Conservation (phyloP, 2,329 filamentous ascomycete species). For the Aspergillus candidus region DNA sequence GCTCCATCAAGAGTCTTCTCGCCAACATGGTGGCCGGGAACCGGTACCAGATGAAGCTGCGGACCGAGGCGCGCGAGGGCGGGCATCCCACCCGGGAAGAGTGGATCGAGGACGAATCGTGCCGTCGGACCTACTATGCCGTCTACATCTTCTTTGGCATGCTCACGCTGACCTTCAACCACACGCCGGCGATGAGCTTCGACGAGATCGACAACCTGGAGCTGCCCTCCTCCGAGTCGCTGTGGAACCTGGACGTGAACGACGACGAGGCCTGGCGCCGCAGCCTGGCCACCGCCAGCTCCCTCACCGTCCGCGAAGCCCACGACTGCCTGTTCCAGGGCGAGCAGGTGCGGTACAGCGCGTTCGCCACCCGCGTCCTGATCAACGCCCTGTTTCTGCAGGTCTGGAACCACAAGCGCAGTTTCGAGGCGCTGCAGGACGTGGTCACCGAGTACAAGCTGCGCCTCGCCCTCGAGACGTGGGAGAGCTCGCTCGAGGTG, state of each 20-base stretch:
- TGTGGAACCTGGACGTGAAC: slow-evolving; percentile 80
- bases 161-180: slow-evolving; percentile 91
- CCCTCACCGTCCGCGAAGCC: slow-evolving; percentile 84
- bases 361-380: slow-evolving; percentile 95
- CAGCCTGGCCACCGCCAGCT: slow-evolving; percentile 62
- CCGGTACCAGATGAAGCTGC: slow-evolving; percentile 89
- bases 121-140: slow-evolving; percentile 92
- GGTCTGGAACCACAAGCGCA: slow-evolving; percentile 98
- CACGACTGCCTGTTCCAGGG: slow-evolving; percentile 95
- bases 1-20: slow-evolving; percentile 95
- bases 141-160: slow-evolving; percentile 99
- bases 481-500: slow-evolving; percentile 91
- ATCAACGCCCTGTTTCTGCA: slow-evolving; percentile 98
- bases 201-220: slow-evolving; percentile 94
- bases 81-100: slow-evolving; percentile 71
- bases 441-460: slow-evolving; percentile 98
- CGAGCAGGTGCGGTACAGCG: slow-evolving; percentile 83
- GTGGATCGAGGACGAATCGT: slow-evolving; percentile 96
- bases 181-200: slow-evolving; percentile 95
- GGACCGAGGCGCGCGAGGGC: slow-evolving; percentile 77
- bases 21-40: slow-evolving; percentile 99
- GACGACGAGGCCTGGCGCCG: slow-evolving; percentile 84
- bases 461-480: slow-evolving; percentile 90
- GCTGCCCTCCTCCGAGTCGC: slow-evolving; percentile 83
- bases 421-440: slow-evolving; percentile 93